Evolutionary conservation across 2,329 filamentous ascomycete species (phyloP), one percentile per base, ranked within the genome.

Genomic region (Penicillium sp.): DNA sequence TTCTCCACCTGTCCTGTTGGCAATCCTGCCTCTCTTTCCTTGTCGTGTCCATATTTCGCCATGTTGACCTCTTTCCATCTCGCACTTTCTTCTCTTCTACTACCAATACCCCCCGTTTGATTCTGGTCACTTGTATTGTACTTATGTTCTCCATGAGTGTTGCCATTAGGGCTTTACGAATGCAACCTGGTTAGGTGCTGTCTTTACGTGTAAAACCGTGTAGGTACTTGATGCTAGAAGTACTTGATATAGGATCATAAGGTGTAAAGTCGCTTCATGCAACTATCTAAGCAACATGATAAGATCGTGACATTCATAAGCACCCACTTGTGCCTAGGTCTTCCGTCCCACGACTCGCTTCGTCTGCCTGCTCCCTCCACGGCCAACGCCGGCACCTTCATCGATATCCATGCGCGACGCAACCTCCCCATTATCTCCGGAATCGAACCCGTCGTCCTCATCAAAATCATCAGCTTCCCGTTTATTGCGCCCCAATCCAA

Each of bases 331-430:
- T 35, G n/a, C 59, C 69, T 65, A 77, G 50, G 65, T 65, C 58
- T 76, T 77, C 62, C 73, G 75, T 30, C 76, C 75, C 33, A 79
- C 66, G 51, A 79, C 64, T 49, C 78, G 70, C 62, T 79, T 80
- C 3, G 69, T 72, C 65, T 75, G 74, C 60, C 74, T 73, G 64
- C 60, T 59, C 50, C 69, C 68, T 17, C 61, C 59, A 55, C 72
- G 65, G 47, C 66, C 61, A 22, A 70, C 69, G 49, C 70, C 76
- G 40, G 70, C 59, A 1, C 70, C 72, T 59, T 78, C 75, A 62
- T 80, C 78, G 57, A 78, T 75, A 69, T 77, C 79, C 78, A 79
- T 80, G 26, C 72, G 68, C 3, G 75, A 73, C 3, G 70, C 68
- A 13, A 68, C 66, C 8, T 68, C 68, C 51, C 70, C 67, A 54